Evolutionary conservation across 2,329 filamentous ascomycete species (phyloP), one percentile per base, ranked within the genome.

Genomic region (Keithomyces neogunnii): DNA sequence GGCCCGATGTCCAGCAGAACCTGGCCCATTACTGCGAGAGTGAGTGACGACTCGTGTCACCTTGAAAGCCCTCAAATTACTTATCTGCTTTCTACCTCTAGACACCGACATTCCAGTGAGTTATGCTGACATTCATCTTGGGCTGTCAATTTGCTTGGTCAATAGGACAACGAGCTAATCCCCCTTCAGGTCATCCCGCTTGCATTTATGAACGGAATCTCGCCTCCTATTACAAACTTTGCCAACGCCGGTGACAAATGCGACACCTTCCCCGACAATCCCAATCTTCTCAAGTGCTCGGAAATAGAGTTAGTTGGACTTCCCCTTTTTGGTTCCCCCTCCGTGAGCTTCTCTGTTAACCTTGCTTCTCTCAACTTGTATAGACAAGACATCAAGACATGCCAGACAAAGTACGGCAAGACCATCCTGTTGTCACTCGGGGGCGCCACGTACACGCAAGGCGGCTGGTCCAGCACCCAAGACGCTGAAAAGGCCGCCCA

Each of bases 341-440:
- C 19, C 19, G 19, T 19, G 19, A 68, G 72, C 4, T 70, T 86
- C 7, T n/a, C 7, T 39, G 13, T 39, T n/a, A 39, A 10, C 33
- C 3, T 9, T 19, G 19, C 13, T 1, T 44, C 1, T 89, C 89
- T 62, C 83, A 83, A 50, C 8, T 13, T 7, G 40, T 13, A 44
- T 19, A 44, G 40, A 30, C n/a, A 44, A 40, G 77, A 80, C 55
- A 80, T 81, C 57, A 66, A 70, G 53, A 62, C 73, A 9, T 91
- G 86, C 67, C 86, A 90, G 64, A 58, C 66, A 11, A 67, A 64
- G 5, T 69, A 80, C 54, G 77, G 78, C 55, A 90, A 89, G 68
- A 88, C 84, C 2, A 83, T 90, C 56, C 63, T 88, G 45, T 73
- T 90, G 9, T 89, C 86, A 2, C 73, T 90, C 45, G 86, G 85